Conservation (phyloP, 2,329 filamentous ascomycete genomes). For the Curvularia lunata region DNA sequence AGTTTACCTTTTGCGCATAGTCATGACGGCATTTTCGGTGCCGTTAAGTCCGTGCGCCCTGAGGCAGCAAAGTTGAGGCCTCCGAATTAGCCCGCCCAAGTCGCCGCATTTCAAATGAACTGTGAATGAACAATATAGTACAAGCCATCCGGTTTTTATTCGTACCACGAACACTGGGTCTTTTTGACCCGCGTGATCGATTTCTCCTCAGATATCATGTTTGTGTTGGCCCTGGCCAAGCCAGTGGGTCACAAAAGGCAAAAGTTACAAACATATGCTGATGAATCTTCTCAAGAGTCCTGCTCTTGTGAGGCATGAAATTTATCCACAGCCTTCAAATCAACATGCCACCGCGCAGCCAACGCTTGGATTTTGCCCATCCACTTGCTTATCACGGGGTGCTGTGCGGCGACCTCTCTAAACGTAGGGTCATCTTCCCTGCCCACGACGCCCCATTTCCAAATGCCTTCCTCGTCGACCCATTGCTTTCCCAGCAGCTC, state of each 20-base stretch:
- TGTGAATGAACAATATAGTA: neutral
- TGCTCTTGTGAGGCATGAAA: conserved; percentile 46
- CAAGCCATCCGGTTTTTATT: neutral
- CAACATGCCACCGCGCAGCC: conserved; percentile 51
- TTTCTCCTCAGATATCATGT: neutral
- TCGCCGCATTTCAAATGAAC: neutral
- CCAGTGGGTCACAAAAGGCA: neutral
- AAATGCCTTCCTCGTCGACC: conserved; percentile 73
- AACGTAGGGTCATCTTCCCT: conserved; percentile 46
- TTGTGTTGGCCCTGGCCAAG: neutral
- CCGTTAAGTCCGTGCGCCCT: conserved; percentile 15
- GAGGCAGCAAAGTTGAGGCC: neutral
- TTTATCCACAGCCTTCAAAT: conserved; percentile 48
- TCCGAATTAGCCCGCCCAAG: neutral
- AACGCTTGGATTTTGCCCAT: conserved; percentile 52
- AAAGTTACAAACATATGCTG: neutral
- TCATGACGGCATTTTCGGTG: conserved; percentile 35
- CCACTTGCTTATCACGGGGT: conserved; percentile 73
- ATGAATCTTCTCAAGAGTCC: conserved; percentile 20
- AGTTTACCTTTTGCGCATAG: conserved; percentile 21
- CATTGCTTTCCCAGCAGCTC: conserved; percentile 69
- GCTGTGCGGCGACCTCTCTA: conserved; percentile 63
- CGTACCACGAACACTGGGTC: neutral
- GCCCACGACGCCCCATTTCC: conserved; percentile 65
- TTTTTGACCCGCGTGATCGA: neutral